Evolutionary conservation across 768 basidiomycete species (phyloP), one percentile per base, ranked within the genome.

Genomic region (Lentinula guzmanii): DNA sequence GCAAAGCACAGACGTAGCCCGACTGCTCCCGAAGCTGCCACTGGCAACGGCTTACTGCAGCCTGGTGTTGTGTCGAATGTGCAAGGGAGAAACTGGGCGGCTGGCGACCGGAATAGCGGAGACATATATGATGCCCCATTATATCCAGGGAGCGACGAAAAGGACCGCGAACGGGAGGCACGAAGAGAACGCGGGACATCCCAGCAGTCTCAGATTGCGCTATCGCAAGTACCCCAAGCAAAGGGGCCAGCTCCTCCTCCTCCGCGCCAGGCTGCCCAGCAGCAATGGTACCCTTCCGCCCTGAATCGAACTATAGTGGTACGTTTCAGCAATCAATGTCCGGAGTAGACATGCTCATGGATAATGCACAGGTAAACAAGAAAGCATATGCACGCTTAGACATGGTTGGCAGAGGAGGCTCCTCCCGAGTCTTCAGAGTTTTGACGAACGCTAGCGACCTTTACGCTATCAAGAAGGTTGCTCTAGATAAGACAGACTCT

Each of bases 351-450:
- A 43, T 34, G 21, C 35, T 52, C 31, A 60, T 52, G 18, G 8
- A 34, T 13, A 53, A 18, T 41, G 28, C 61, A 10, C 63, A 86
- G 86, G 87, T 93, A 34, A 95, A 95, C 77, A 90, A 86, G 71
- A 89, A 86, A 67, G 73, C 81, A 0, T 98, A 98, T 64, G 87
- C 87, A 33, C 86, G 93, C 2, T 80, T 98, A 2, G 92, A 94
- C 69, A 79, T 92, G 75, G 87, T 98, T 59, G 96, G 96, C 43
- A 92, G 89, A 68, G 96, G 96, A 46, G 96, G 96, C 0, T 90
- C 94, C 8, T 97, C 95, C n/a, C 89, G 91, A 52, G 96, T 99
- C 43, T 99, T 88, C 72, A 89, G 93, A 24, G 95, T 97, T 7
- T 80, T 98, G 70, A 90, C 85, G 69, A 76, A 82, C 43, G 77